Conservation (phyloP, 2,329 filamentous ascomycete genomes). For the Aspergillus amoenus region DNA sequence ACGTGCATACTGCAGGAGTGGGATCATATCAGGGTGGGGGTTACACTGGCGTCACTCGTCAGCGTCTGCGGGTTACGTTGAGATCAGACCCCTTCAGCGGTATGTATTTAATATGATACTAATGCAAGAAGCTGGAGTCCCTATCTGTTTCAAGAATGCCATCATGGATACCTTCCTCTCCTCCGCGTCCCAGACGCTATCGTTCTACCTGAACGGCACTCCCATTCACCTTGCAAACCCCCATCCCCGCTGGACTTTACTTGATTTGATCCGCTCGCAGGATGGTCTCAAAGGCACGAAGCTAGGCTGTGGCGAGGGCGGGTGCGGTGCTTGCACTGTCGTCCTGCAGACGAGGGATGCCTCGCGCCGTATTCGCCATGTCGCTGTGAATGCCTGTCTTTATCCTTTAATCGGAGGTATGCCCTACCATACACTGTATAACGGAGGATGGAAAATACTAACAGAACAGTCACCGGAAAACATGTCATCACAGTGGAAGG, state of each 20-base stretch:
- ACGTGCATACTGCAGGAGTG: not conserved
- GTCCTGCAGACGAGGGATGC: constrained; percentile 8
- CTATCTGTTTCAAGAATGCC: not conserved
- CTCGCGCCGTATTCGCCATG: constrained; percentile 64
- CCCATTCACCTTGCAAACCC: constrained; percentile 64
- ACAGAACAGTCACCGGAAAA: constrained; percentile 76
- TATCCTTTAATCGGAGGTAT: constrained; percentile 74
- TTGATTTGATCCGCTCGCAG: constrained; percentile 70
- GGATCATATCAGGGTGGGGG: not conserved
- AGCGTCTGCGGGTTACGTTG: no score
- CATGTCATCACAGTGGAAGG: constrained; percentile 98
- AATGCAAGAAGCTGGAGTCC: no score
- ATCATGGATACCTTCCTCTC: constrained; percentile 5
- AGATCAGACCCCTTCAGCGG: no score
- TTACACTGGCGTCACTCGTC: no score
- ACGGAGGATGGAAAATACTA: no score
- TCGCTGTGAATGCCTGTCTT: constrained; percentile 92
- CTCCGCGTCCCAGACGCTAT: constrained; percentile 43
- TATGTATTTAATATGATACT: no score
- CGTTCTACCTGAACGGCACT: constrained; percentile 86
- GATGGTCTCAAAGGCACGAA: constrained; percentile 88
- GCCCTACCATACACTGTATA: no score
- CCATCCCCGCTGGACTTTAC: constrained; percentile 79
- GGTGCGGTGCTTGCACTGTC: constrained; percentile 69
- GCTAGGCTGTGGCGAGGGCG: constrained; percentile 92